Evolutionary conservation across 148 eudicot genomes (phyloP), one percentile per base, ranked within the genome.

Genomic region (Beta vulgaris): DNA sequence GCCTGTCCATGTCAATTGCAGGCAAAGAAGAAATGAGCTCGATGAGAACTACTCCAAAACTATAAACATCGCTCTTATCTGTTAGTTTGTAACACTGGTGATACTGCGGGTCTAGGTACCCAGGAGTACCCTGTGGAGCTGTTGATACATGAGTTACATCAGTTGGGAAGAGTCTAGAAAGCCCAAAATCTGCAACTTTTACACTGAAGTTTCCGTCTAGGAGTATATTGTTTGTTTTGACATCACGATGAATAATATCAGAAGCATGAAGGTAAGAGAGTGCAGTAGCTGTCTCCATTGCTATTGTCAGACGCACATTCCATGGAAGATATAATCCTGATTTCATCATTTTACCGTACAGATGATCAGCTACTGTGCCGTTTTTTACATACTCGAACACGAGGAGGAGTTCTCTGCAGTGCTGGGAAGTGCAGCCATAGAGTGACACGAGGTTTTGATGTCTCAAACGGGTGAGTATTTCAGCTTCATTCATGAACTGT

Each of bases 321-420:
- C 93, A 87, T 1, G 82, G 15, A 21, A 87, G 87, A 25, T n/a
- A n/a, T n/a, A 11, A 25, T 13, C 29, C 53, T 13, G 66, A 44
- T 1, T 70, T 68, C 21, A 79, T 63, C 39, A 15, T 28, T 6
- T 79, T 54, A 1, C 93, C 86, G 16, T 85, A 86, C 31, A 89
- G 73, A 34, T 89, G 93, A 68, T 89, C 92, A 14, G 85, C 88
- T 1, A 89, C 81, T 0, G 88, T 89, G 51, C 90, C 90, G 34
- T 87, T 89, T 46, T 84, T 69, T 58, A 89, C 65, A 73, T 79
- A 86, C 53, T 87, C 92, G 25, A 87, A 89, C 5, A 89, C 90
- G 1, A 89, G 87, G 34, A 87, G 79, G 9, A 85, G 87, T 42
- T 86, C 86, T 4, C 80, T 74, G 79, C 87, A 82, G 9, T 64